Percentiles rank a stretch among this genome's conserved stretches.
Evolutionary conservation across 139 green algal species (phyloP).

Genomic region (Penium margaritaceum): DNA sequence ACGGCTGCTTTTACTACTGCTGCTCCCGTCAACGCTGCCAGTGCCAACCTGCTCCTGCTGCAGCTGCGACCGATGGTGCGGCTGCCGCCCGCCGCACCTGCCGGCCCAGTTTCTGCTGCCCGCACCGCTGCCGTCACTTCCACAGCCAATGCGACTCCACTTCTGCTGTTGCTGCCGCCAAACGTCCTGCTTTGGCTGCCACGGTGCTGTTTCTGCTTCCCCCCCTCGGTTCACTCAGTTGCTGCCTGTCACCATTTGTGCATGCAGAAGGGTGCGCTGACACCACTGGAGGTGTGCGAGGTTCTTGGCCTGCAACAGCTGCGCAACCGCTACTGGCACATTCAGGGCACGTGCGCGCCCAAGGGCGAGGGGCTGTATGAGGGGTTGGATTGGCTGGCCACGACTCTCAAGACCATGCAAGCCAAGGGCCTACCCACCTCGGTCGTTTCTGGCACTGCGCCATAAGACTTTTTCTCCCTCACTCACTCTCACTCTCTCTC

Average conservation of each 20-base stretch:
- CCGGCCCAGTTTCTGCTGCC: not conserved
- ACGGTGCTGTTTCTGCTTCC: not conserved
- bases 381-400: conserved; percentile 78
- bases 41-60: conserved; percentile 8
- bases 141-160: not conserved
- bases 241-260: not conserved
- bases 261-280: conserved; percentile 53
- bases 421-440: conserved; percentile 26
- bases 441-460: conserved; percentile 9
- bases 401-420: conserved; percentile 56
- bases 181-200: not conserved
- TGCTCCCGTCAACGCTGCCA: too few species aligned
- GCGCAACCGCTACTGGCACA: conserved; percentile 76
- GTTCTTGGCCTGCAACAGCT: conserved; percentile 74
- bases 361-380: conserved; percentile 88
- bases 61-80: not conserved
- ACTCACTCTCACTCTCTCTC: too few species aligned
- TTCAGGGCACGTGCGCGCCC: conserved; percentile 66
- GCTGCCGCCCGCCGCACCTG: not conserved
- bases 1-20: not conserved
- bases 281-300: conserved; percentile 73
- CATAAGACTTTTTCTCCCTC: too few species aligned
- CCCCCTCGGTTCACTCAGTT: not conserved
- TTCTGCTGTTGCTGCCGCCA: not conserved
- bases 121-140: not conserved